Evolutionary conservation across 2,329 filamentous ascomycete species (phyloP), one percentile per base, ranked within the genome.

Genomic region (Verticillium albo-atrum): DNA sequence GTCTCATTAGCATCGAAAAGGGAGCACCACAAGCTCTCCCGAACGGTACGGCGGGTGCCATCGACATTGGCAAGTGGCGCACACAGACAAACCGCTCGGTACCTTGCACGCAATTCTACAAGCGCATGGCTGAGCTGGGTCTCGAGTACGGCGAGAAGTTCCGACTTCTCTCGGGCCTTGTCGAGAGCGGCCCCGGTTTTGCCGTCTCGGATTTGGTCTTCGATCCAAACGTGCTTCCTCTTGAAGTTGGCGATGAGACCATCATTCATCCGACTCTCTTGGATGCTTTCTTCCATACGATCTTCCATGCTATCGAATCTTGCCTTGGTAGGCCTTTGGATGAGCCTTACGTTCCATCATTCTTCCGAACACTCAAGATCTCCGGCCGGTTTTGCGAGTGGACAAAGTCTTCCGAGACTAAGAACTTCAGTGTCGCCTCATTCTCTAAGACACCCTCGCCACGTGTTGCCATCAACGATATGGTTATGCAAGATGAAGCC

Each of bases 201-300:
- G 56, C 64, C 23, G 59, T 65, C 27, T 63, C 64, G 1, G 58
- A 62, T 27, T 62, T 67, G 2, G 55, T 61, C n/a, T 67, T 63
- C 37, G 63, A 67, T 25, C 65, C 64, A 4, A 58, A 50, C 12
- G 58, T 52, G 17, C 58, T 67, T 4, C 61, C 62, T 3, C 60
- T 62, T 12, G 61, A 64, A 14, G 34, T 60, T 37, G 62, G 63
- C n/a, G 66, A 68, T 26, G 65, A 67, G 59, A 68, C 65, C 15
- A 57, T 67, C 26, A 57, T 68, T 32, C 65, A 67, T 42, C 65
- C 66, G 1, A 66, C 64, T 9, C 63, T 68, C 7, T 59, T 69
- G 3, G 67, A 69, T 54, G 61, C 66, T 14, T 64, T 66, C 59
- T 68, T 69, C 61, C 66, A 69, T 54, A 61, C 66, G 54, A 66